Conservation (phyloP, 2,329 filamentous ascomycete species). For the Ophiostoma angusticollis region DNA sequence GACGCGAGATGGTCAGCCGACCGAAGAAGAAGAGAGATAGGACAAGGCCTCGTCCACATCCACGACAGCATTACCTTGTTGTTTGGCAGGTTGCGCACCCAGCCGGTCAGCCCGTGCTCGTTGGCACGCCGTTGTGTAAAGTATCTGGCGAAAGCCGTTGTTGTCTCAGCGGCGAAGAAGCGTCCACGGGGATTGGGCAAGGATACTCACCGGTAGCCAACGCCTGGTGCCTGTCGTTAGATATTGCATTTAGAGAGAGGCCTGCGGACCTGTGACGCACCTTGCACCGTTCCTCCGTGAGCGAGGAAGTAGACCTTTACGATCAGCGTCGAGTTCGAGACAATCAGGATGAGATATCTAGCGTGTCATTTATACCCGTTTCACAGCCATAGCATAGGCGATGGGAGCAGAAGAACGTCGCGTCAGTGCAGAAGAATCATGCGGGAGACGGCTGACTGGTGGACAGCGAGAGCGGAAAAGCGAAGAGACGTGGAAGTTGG, state of each 20-base stretch:
- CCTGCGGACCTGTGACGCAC: conserved; percentile 26
- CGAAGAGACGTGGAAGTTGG: no score
- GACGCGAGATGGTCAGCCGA: no score
- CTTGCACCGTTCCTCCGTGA: conserved; percentile 55
- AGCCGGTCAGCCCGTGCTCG: conserved; percentile 41
- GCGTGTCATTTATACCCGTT: conserved; percentile 11
- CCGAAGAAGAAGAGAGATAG: no score
- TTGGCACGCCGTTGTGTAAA: conserved; percentile 41
- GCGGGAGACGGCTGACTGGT: no score
- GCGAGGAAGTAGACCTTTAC: conserved; percentile 48
- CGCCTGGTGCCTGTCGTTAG: conserved; percentile 26
- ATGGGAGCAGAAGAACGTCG: background rate
- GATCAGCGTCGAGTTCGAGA: background rate
- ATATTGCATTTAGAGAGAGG: background rate
- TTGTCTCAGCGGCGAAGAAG: no score
- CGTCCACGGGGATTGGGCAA: background rate
- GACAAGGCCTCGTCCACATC: no score
- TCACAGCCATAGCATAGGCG: conserved; percentile 12
- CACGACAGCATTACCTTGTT: conserved; percentile 35
- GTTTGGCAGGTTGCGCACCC: conserved; percentile 46
- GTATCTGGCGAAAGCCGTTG: conserved; percentile 25
- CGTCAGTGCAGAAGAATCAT: background rate
- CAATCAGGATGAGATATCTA: background rate
- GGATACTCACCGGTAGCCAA: conserved; percentile 38
- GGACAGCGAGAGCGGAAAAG: no score